Base-by-base conservation (phyloP, 1,284 basidiomycete species). In the Apiotrichum porosum region DNA sequence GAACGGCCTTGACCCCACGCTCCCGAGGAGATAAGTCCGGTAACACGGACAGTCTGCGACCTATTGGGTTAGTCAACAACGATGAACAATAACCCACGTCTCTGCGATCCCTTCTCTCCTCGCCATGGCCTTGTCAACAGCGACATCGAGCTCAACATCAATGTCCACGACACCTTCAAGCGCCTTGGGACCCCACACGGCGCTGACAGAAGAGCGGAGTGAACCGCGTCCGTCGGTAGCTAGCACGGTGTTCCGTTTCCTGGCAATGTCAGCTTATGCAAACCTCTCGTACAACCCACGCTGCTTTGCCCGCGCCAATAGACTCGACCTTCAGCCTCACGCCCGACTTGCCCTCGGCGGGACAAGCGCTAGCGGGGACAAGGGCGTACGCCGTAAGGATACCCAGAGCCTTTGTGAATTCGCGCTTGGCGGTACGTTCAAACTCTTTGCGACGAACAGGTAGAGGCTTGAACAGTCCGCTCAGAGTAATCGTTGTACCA, bases 391-490 rank as follows among this genome's bases (percentile, higher is more conserved):
- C 90, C 46, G 85, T 85, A 34, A 98, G 71, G 9, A 97, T 76
- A 9, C 80, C 78, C 31, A 97, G 73, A 0, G 88, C 85, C 63
- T 95, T 95, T 4, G 82, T 82, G 65, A 86, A 94, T 63, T 98
- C 93, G 35, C 92, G 82, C 69, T 95, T 97, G 5, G 80, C 77
- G 56, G 94, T 93, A 49, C 88, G 80, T 63, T 92, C 85, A 38
- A 97, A 81, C 64, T 97, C 94, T 65, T 93, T 93, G 8, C 91
- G 78, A 3, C 95, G 81, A 3, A 99, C 95, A 0, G 95, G 91
- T 0, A 97, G 78, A 0, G 85, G 79, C 9, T 77, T 74, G 73
- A 98, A 97, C 4, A 97, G 77, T 10, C 83, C 81, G 0, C 80
- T 77, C 3, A 97, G 73, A 0, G 77, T 78, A 17, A 95, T 79